A percentile compares a stretch with the other conserved stretches of the same genome.
Conservation (phyloP, 2,329 filamentous ascomycete genomes). For the Aspergillus versicolor region DNA sequence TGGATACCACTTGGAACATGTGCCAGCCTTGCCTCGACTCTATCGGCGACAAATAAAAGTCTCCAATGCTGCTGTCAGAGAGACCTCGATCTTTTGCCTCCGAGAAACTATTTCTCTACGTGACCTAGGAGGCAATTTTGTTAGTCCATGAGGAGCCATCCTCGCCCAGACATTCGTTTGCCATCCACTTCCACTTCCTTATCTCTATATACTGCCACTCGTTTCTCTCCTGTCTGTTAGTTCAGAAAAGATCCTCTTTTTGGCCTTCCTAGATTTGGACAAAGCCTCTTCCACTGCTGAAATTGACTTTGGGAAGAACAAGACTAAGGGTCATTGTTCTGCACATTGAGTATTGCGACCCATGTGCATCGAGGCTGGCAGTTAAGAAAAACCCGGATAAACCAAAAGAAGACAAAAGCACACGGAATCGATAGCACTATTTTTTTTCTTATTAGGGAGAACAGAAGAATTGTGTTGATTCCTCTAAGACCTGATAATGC, state of each 20-base stretch:
- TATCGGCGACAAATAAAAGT: slow-evolving; percentile 22
- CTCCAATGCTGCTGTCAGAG: slow-evolving; percentile 20
- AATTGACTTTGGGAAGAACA: neutral
- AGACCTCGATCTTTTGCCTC: slow-evolving; percentile 13
- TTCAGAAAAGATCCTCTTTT: slow-evolving; percentile 21
- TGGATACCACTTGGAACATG: slow-evolving; percentile 24
- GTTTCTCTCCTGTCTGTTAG: slow-evolving; percentile 16
- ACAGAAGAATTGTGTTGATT: slow-evolving; percentile 1
- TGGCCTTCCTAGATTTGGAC: slow-evolving; percentile 1
- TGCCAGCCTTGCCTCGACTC: slow-evolving; percentile 21
- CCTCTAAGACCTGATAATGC: slow-evolving; percentile 27
- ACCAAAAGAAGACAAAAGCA: neutral
- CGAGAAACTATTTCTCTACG: slow-evolving; percentile 13
- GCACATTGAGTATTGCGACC: neutral
- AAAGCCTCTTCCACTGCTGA: neutral
- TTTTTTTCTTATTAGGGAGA: neutral
- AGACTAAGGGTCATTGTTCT: neutral
- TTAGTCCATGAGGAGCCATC: slow-evolving; percentile 12
- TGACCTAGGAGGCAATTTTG: slow-evolving; percentile 5
- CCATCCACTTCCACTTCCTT: slow-evolving; percentile 16
- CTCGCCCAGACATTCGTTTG: slow-evolving; percentile 27
- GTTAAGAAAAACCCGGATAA: neutral
- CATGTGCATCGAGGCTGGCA: slow-evolving; percentile 5
- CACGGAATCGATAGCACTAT: neutral
- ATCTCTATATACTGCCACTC: slow-evolving; percentile 18